Conservation (phyloP, 148 eudicot genomes). For the Dianthus caryophyllus region DNA sequence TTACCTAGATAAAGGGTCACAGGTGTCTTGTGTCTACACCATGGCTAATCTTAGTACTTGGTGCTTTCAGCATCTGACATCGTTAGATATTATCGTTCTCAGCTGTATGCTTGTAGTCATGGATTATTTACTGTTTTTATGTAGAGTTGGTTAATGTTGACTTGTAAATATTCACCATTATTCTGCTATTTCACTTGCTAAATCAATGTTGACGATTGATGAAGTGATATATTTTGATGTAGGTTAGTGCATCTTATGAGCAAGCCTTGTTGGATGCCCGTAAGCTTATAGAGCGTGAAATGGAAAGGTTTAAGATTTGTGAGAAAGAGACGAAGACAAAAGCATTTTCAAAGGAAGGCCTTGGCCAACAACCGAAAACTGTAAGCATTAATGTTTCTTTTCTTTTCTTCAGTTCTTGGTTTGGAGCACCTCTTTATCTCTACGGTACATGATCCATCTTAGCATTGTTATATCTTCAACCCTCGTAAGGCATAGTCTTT, state of each 20-base stretch:
- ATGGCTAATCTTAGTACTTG: too few relatives aligned
- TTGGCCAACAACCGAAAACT: conserved; percentile 97
- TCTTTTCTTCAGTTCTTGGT: conserved; percentile 2
- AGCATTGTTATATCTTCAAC: neutral
- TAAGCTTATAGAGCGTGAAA: conserved; percentile 91
- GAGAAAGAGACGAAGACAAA: conserved; percentile 99
- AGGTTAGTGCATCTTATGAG: conserved; percentile 99
- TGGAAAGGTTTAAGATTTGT: conserved; percentile 98
- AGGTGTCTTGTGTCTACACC: too few relatives aligned
- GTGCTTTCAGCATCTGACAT: too few relatives aligned
- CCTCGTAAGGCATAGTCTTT: neutral
- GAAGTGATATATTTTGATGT: conserved; percentile 59
- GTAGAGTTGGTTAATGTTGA: too few relatives aligned
- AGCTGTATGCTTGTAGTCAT: too few relatives aligned
- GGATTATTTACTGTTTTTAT: too few relatives aligned
- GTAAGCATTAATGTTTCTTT: conserved; percentile 39
- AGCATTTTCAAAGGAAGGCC: conserved; percentile 99
- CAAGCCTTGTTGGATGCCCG: conserved; percentile 99
- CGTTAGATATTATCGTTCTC: too few relatives aligned
- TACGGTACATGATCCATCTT: neutral
- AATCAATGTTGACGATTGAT: conserved; percentile 35
- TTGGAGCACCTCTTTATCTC: neutral
- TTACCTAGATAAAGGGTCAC: too few relatives aligned
- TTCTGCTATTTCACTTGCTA: neutral
- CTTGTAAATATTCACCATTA: neutral